phyloP scores from a whole-genome alignment of 768 basidiomycete species.

The Agaricus sinodeliciosus region DNA sequence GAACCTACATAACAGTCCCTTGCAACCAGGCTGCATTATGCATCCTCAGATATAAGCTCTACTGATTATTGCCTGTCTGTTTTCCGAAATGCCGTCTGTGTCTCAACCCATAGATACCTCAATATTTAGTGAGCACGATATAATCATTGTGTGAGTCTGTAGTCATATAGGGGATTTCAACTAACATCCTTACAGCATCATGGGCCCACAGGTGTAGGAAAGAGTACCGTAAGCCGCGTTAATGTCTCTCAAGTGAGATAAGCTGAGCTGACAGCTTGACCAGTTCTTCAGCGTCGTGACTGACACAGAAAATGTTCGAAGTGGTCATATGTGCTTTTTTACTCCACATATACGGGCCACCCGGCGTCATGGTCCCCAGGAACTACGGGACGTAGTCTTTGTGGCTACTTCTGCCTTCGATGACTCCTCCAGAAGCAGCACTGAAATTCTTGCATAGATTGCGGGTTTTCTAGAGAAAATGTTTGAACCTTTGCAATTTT shows the following conservation, averaged over 20 bases:
- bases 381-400: conserved; percentile 15
- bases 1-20: no score
- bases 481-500: conserved; percentile 9
- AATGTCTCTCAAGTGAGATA: not conserved
- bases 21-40: no score
- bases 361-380: conserved; percentile 12
- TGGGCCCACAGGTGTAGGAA: conserved; percentile 21
- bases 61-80: no score
- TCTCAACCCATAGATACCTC: no score
- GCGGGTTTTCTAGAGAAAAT: conserved; percentile 20
- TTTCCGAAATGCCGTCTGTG: no score
- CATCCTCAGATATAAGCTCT: no score
- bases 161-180: not conserved
- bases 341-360: conserved; percentile 16
- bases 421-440: conserved; percentile 17
- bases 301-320: conserved; percentile 11
- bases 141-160: conserved; percentile 14
- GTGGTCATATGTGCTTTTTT: conserved; percentile 19
- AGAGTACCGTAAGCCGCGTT: conserved; percentile 16
- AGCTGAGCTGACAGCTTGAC: not conserved
- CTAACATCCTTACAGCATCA: conserved; percentile 12
- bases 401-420: conserved; percentile 27
- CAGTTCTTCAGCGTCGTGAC: conserved; percentile 21
- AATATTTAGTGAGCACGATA: not conserved
- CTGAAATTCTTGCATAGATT: conserved; percentile 17